Conservation (phyloP, 129 eudicot species). For the Flaveria robusta region DNA sequence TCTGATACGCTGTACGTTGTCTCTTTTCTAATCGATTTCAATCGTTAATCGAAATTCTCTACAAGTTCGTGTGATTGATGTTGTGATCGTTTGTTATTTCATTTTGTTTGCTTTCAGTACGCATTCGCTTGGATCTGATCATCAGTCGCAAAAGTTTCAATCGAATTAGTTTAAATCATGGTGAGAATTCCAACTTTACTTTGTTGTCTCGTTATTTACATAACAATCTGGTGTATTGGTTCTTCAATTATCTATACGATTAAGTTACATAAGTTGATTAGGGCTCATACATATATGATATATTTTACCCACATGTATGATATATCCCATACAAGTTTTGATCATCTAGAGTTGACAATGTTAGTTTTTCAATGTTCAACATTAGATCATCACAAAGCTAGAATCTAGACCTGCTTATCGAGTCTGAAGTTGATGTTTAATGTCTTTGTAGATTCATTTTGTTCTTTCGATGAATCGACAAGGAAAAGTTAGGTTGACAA, state of each 20-base stretch:
- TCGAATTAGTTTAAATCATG: background rate
- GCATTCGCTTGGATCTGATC: constrained; percentile 1
- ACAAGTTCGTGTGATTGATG: background rate
- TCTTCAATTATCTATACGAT: background rate
- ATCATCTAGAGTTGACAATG: background rate
- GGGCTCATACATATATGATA: too few species aligned
- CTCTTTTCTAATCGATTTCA: background rate
- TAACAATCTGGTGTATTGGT: background rate
- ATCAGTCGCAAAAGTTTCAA: background rate
- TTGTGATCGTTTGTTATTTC: background rate
- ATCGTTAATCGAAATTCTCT: background rate
- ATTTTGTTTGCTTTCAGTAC: background rate
- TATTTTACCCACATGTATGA: too few species aligned
- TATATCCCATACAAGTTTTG: background rate
- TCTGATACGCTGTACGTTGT: too few species aligned
- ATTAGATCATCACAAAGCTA: background rate
- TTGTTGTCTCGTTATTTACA: background rate
- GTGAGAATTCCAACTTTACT: background rate
- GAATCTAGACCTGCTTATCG: background rate
- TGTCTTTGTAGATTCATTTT: constrained; percentile 59
- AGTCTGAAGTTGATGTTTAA: background rate
- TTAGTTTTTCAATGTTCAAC: background rate
- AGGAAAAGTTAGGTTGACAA: constrained; percentile 91
- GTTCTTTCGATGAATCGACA: constrained; percentile 81
- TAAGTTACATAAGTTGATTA: background rate